These are phyloP conservation scores for Lactifluus echinatus DNA, from an alignment of 768 basidiomycete genomes.

Conservation along the genomic window DNA sequence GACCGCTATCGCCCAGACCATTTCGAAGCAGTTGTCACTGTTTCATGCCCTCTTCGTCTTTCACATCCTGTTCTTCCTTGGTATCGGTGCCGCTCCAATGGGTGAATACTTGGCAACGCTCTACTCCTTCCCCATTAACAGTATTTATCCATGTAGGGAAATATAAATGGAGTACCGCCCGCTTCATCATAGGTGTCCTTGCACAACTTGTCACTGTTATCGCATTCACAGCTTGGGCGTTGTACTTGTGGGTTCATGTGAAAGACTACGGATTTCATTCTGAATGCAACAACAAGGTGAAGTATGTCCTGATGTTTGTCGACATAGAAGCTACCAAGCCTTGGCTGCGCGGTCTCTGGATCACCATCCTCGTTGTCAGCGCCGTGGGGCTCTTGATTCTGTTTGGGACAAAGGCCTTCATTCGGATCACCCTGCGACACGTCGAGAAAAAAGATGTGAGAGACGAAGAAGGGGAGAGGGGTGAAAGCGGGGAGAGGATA, in stretches of 20 bases:
- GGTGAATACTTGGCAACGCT: not conserved
- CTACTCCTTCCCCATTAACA: too few relatives aligned
- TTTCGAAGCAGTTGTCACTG: not conserved
- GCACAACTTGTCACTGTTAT: not conserved
- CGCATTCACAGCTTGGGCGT: conserved; percentile 7
- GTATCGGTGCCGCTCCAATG: not conserved
- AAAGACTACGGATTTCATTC: not conserved
- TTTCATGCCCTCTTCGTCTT: conserved; percentile 12
- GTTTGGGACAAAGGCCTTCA: not conserved
- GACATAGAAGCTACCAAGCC: conserved; percentile 1
- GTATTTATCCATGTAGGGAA: conserved; percentile 2
- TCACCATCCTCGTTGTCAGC: not conserved
- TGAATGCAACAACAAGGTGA: not conserved
- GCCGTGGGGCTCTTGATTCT: not conserved
- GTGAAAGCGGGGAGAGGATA: not conserved
- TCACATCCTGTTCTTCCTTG: conserved; percentile 14
- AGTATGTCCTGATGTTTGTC: conserved; percentile 10
- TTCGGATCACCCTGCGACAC: not conserved
- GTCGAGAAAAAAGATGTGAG: not conserved
- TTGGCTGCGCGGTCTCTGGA: conserved; percentile 8
- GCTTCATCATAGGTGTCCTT: conserved; percentile 3
- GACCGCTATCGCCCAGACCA: conserved; percentile 7
- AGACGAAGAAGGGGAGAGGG: not conserved
- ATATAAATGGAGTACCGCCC: conserved; percentile 8
- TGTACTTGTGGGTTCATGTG: conserved; percentile 2